Percentiles rank a stretch among this genome's conserved stretches.
phyloP scores from a whole-genome alignment of 1,139 yeast species.

The Yamadazyma triangularis region DNA sequence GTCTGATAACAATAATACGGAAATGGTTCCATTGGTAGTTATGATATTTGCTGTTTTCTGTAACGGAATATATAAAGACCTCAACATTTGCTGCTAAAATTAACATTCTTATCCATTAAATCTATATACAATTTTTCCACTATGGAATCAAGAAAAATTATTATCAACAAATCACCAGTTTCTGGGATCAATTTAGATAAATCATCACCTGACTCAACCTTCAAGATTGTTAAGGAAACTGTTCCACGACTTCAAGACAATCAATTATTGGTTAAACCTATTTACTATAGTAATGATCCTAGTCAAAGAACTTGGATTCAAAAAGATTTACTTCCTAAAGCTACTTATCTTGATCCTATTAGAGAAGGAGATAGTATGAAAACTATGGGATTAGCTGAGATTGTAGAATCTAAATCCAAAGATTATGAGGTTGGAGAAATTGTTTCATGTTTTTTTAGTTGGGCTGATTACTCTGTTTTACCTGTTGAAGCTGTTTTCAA shows the following conservation, averaged over 20 bases:
- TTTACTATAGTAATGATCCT: conserved; percentile 64
- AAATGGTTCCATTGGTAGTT: too few species aligned
- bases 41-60: too few species aligned
- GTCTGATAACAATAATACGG: too few species aligned
- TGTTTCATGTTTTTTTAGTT: conserved; percentile 22
- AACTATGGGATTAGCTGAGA: conserved; percentile 47
- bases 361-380: conserved; percentile 45
- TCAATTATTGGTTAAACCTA: conserved; percentile 43
- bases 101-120: too few species aligned
- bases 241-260: conserved; percentile 28
- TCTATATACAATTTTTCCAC: too few species aligned
- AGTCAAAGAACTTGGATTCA: conserved; percentile 63
- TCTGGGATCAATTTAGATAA: conserved; percentile 13
- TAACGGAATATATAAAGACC: too few species aligned
- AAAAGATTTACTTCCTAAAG: conserved; percentile 32
- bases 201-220: conserved; percentile 18
- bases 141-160: conserved; percentile 5
- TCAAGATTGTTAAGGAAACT: conserved; percentile 12
- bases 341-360: conserved; percentile 46
- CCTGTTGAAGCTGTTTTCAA: conserved; percentile 16
- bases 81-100: too few species aligned
- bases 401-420: conserved; percentile 39
- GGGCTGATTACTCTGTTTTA: conserved; percentile 29
- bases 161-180: conserved; percentile 15
- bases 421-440: conserved; percentile 42